Percentiles rank a stretch among this genome's conserved stretches.
phyloP scores from a whole-genome alignment of 1,139 yeast species.

The Suhomyces wounanorum region DNA sequence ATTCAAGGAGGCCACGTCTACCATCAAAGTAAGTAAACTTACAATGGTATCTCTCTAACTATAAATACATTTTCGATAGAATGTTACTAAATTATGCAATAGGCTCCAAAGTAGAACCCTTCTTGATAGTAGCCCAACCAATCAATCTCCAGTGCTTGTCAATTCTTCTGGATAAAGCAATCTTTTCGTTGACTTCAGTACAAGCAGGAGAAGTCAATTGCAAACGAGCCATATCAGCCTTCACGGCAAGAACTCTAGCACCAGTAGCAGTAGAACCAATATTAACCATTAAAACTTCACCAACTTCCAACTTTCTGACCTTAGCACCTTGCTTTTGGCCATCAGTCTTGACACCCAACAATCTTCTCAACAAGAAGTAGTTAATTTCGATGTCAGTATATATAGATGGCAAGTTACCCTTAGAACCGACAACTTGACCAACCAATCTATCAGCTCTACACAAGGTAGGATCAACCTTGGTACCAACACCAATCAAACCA shows the following conservation, averaged over 20 bases:
- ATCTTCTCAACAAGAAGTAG: constrained; percentile 93
- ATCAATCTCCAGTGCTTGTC: constrained; percentile 99
- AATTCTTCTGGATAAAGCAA: constrained; percentile 97
- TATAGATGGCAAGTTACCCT: constrained; percentile 92
- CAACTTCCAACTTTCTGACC: constrained; percentile 90
- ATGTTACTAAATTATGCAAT: constrained; percentile 30
- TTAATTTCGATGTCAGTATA: constrained; percentile 97
- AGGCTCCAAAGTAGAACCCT: constrained; percentile 88
- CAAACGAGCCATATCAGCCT: constrained; percentile 99
- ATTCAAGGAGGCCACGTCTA: constrained; percentile 19
- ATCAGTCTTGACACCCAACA: constrained; percentile 97
- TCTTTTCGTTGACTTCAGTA: constrained; percentile 97
- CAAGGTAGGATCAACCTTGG: constrained; percentile 96
- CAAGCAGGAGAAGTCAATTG: constrained; percentile 98
- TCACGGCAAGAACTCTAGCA: constrained; percentile 96
- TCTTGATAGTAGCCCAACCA: constrained; percentile 99
- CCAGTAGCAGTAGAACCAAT: constrained; percentile 99
- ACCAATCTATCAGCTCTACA: constrained; percentile 99
- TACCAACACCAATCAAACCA: constrained; percentile 99
- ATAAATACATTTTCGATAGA: constrained; percentile 11
- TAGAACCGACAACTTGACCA: constrained; percentile 98
- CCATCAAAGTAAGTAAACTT: constrained; percentile 12
- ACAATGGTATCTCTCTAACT: constrained; percentile 4
- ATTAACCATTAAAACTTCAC: constrained; percentile 97
- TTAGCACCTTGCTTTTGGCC: constrained; percentile 94